Base-by-base conservation (phyloP, 2,329 filamentous ascomycete genomes). In the Paecilomyces variotii region DNA sequence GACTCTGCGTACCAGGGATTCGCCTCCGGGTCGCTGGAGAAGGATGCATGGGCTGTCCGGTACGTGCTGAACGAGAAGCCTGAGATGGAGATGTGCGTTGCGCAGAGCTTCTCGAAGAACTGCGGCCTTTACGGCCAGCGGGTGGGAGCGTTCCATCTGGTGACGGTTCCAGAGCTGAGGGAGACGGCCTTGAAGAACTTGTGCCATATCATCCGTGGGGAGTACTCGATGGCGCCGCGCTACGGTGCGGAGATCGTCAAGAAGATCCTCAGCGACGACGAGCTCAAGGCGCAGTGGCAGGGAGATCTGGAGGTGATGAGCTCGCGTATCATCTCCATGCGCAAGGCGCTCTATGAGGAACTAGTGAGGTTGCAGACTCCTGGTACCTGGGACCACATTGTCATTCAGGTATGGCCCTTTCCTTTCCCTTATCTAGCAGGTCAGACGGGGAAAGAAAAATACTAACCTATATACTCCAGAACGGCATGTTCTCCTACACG, bases 1-100 rank as follows among this genome's bases (percentile, higher is more conserved):
- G 94, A 99, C 80, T 91, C 86, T 60, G 93, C 93, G 57, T 99
- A 99, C 80, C 94, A 97, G 78, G 94, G 94, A 53, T 99, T 97
- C 71, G 93, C 93, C 1, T 95, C 93, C 2, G 94, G 94, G 55
- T 87, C 94, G 70, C 83, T 96, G 35, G 84, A 85, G 67, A 85
- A 87, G 60, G 94, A 99, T 72, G 91, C 90, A 61, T 91, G 87
- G 80, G 90, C 93, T 12, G 86, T 97, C 62, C 88, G 90, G 65
- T 89, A 96, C 82, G 97, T 97, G 72, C 83, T 96, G 67, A 88
- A 92, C 72, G 85, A 93, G 75, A 71, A 73, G 63, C 70, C 70
- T 0, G 91, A 93, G 77, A 94, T 96, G 62, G 82, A 85, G 65
- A 77, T 82, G 55, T 79, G 79, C 49, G 76, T 86, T 10, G 82